Evolutionary conservation across 345 rosid species (phyloP), one percentile per base, ranked within the genome.

Genomic region (Eucalyptus dawsonii): DNA sequence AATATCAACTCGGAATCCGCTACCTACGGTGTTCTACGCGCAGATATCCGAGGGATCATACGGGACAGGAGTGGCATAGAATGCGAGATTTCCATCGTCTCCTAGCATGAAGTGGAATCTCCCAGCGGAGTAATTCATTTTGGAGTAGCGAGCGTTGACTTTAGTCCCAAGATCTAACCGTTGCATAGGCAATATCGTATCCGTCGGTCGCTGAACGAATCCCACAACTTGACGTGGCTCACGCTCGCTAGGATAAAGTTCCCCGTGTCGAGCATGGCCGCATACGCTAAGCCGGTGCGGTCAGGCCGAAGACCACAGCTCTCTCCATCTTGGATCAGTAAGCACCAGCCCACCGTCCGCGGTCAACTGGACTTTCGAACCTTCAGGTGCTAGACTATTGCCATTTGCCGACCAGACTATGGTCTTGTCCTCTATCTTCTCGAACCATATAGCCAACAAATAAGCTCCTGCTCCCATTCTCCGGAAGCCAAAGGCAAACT

Each of bases 1-100:
- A 92, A 96, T 19, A 89, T 87, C 88, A 95, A 80, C 51, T n/a
- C 6, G 51, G 51, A 50, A 50, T 17, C 51, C 17, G 11, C 50
- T 12, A 12, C 49, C 49, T 10, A 12, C 12, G 12, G 49, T 47
- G 49, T n/a, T n/a, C n/a, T n/a, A n/a, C n/a, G n/a, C n/a, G n/a
- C n/a, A n/a, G n/a, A n/a, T n/a, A n/a, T n/a, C n/a, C n/a, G n/a
- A n/a, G n/a, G n/a, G n/a, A n/a, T n/a, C n/a, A 10, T 47, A 14
- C 50, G 14, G 50, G 50, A 14, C 4, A 49, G 76, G 37, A 65
- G 76, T 65, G 21, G 21, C 6, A 19, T 10, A 83, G 21, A 89
- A 29, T 21, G 80, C 13, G 1, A 47, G 49, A 47, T 47, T 47
- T 47, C 49, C 49, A 13, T 47, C 49, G 4, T 4, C 11, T 47